A percentile compares a stretch with the other conserved stretches of the same genome.
Evolutionary conservation across 371 early-diverging fungal genomes (phyloP).

Genomic region (Conidiobolus incongruus): DNA sequence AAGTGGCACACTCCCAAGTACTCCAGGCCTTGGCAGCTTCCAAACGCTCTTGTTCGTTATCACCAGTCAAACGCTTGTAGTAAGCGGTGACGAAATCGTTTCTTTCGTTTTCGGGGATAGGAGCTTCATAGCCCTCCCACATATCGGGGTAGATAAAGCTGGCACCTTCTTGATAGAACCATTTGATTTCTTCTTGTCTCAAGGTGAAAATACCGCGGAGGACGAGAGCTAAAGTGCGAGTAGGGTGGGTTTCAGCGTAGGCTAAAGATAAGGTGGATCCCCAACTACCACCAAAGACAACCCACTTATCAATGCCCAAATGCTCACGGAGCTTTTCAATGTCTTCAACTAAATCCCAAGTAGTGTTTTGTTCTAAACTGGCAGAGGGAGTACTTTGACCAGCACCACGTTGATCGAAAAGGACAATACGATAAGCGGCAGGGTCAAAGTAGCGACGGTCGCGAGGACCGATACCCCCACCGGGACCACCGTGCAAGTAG

Average conservation of each 20-base stretch:
- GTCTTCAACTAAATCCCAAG: conserved; percentile 28
- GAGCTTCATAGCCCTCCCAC: conserved; percentile 25
- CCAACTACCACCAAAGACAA: conserved; percentile 36
- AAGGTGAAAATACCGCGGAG: conserved; percentile 36
- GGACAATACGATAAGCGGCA: conserved; percentile 22
- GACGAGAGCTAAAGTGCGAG: conserved; percentile 26
- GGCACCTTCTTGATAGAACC: conserved; percentile 33
- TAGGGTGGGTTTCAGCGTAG: conserved; percentile 30
- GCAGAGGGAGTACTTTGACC: conserved; percentile 34
- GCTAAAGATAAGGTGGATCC: conserved; percentile 19
- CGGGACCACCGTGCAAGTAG: conserved; percentile 21
- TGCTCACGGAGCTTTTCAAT: conserved; percentile 24
- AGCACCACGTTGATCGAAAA: conserved; percentile 36
- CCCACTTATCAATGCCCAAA: conserved; percentile 30
- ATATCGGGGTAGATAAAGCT: conserved; percentile 25
- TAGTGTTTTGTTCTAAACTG: conserved; percentile 23
- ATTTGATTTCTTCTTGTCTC: conserved; percentile 21
- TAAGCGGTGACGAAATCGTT: conserved; percentile 28
- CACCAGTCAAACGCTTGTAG: conserved; percentile 28
- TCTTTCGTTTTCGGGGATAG: conserved; percentile 32
- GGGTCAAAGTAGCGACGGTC: conserved; percentile 40
- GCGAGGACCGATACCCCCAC: conserved; percentile 14
- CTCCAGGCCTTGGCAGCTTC: conserved; percentile 27
- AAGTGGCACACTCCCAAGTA: conserved; percentile 32
- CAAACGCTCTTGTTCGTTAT: conserved; percentile 16